Percentiles rank a stretch among this genome's conserved stretches.
Conservation (phyloP, 345 rosid genomes). For the Firmiana major region DNA sequence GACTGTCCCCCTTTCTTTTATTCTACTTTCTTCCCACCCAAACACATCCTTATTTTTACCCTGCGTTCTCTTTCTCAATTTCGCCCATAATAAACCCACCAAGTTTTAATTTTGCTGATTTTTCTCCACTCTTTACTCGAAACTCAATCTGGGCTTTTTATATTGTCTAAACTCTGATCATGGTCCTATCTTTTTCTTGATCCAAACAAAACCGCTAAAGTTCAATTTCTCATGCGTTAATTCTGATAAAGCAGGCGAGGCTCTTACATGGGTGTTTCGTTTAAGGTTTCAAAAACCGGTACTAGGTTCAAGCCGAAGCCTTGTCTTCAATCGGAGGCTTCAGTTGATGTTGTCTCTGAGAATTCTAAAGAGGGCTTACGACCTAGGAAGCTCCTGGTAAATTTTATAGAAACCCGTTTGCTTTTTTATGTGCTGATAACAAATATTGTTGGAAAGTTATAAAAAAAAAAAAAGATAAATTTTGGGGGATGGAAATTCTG, state of each 20-base stretch:
- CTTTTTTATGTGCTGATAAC: not conserved
- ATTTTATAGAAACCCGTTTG: not conserved
- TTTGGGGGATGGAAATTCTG: not conserved
- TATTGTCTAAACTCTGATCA: not conserved
- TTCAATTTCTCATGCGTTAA: not conserved
- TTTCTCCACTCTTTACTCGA: not conserved
- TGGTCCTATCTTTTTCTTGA: not conserved
- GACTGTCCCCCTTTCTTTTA: not conserved
- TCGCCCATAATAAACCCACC: not conserved
- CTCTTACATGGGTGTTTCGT: slow-evolving; percentile 57
- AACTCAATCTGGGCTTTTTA: not conserved
- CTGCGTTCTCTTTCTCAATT: not conserved
- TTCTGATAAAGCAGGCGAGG: not conserved
- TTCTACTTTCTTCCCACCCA: not conserved
- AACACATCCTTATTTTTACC: not conserved
- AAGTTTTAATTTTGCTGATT: not conserved
- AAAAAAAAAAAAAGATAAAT: not conserved
- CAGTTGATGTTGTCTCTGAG: slow-evolving; percentile 33
- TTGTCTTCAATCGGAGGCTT: slow-evolving; percentile 32
- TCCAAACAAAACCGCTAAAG: not conserved
- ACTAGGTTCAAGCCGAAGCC: slow-evolving; percentile 55
- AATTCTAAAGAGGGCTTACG: slow-evolving; percentile 32
- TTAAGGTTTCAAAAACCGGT: slow-evolving; percentile 66
- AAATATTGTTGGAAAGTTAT: not conserved
- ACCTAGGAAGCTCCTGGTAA: slow-evolving; percentile 45